Conservation (phyloP, 2,329 filamentous ascomycete species). For the Penicillium paneum region DNA sequence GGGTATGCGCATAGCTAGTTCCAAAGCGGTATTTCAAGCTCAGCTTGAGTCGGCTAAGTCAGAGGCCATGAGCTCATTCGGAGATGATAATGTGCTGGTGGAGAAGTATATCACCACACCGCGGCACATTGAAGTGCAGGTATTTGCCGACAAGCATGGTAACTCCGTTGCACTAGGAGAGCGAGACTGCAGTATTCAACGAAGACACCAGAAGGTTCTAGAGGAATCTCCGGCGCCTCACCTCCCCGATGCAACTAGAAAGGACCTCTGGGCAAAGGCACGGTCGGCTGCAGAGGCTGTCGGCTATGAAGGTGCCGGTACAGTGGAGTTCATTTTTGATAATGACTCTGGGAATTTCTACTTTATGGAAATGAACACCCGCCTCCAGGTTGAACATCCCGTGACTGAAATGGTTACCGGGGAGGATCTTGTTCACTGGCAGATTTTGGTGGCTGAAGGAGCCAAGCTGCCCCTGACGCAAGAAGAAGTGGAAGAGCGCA, state of each 20-base stretch:
- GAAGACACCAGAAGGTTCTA: conserved; percentile 64
- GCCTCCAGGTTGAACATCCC: conserved; percentile 93
- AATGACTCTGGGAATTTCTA: conserved; percentile 65
- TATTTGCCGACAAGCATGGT: conserved; percentile 64
- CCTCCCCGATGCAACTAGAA: conserved; percentile 56
- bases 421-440: conserved; percentile 87
- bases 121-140: conserved; percentile 64
- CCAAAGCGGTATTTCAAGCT: conserved; percentile 56
- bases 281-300: conserved; percentile 61
- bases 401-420: conserved; percentile 79
- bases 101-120: conserved; percentile 68
- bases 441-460: conserved; percentile 79
- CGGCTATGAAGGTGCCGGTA: conserved; percentile 63
- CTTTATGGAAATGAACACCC: conserved; percentile 73
- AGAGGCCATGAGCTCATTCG: conserved; percentile 62
- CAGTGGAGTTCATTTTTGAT: conserved; percentile 68
- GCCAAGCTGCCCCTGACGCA: conserved; percentile 65
- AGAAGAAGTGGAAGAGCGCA: conserved; percentile 64
- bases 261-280: conserved; percentile 65
- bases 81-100: conserved; percentile 64
- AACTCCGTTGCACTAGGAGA: conserved; percentile 64
- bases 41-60: conserved; percentile 63
- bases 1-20: conserved; percentile 63
- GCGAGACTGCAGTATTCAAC: conserved; percentile 64
- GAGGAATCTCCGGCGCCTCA: conserved; percentile 65